These are phyloP conservation scores for Rhodofomes roseus DNA, from an alignment of 1,284 basidiomycete species.

Conservation along the genomic window DNA sequence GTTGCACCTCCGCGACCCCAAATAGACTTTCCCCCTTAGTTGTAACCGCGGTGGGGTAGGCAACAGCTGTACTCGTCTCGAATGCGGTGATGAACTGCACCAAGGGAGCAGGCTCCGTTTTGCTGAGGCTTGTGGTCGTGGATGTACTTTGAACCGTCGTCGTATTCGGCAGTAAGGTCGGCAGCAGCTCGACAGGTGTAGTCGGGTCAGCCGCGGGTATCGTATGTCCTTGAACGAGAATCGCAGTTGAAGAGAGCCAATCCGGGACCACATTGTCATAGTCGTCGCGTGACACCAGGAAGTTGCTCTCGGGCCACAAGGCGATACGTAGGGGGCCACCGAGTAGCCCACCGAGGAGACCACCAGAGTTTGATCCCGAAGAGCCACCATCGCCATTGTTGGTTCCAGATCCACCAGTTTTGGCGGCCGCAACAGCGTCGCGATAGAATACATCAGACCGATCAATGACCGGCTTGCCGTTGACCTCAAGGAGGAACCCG, in stretches of 20 bases:
- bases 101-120: conserved; percentile 8
- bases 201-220: neutral
- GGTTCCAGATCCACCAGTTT: conserved; percentile 10
- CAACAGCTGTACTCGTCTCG: conserved; percentile 17
- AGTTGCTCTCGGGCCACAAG: conserved; percentile 1
- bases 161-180: neutral
- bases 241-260: neutral
- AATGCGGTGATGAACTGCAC: conserved; percentile 19
- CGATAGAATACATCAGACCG: conserved; percentile 61
- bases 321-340: neutral
- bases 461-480: conserved; percentile 50
- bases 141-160: neutral
- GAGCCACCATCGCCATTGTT: neutral
- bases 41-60: conserved; percentile 14
- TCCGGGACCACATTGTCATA: neutral
- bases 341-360: conserved; percentile 1
- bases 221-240: neutral
- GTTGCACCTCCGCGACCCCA: conserved; percentile 1
- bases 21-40: conserved; percentile 1
- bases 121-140: conserved; percentile 10
- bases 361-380: neutral
- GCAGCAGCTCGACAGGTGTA: neutral
- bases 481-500: conserved; percentile 40
- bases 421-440: conserved; percentile 25
- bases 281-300: conserved; percentile 3